Conservation (phyloP, 352 stramenopile species). For the Phytophthora pinifolia region DNA sequence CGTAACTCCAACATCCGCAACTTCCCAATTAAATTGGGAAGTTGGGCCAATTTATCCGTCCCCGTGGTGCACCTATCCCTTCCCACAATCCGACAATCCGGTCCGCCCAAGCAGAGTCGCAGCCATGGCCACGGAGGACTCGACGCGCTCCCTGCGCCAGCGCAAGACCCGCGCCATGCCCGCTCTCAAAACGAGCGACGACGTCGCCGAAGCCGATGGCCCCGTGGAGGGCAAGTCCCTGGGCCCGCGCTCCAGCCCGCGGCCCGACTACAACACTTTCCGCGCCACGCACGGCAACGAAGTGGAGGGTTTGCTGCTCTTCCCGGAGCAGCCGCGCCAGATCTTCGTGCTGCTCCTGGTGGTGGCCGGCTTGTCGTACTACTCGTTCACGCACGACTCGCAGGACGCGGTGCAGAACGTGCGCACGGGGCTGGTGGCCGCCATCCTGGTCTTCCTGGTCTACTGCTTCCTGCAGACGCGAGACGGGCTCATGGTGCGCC, state of each 20-base stretch:
- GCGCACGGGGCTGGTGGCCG: slow-evolving; percentile 59
- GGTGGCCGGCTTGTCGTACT: slow-evolving; percentile 67
- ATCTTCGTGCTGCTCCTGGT: slow-evolving; percentile 67
- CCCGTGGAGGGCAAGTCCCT: neutral
- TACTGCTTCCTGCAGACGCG: slow-evolving; percentile 87
- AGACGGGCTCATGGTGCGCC: slow-evolving; percentile 76
- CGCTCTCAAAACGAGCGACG: slow-evolving; percentile 8
- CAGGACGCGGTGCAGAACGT: slow-evolving; percentile 66
- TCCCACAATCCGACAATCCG: too few species aligned
- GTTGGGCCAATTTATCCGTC: too few species aligned
- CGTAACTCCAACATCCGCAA: too few species aligned
- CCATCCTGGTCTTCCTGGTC: slow-evolving; percentile 77
- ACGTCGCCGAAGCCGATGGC: neutral
- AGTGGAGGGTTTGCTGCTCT: slow-evolving; percentile 69
- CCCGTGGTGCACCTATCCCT: too few species aligned
- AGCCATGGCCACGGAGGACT: slow-evolving; percentile 12
- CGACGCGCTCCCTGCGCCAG: slow-evolving; percentile 14
- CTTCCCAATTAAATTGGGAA: too few species aligned
- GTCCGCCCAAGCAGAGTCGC: neutral
- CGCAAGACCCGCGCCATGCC: slow-evolving; percentile 17
- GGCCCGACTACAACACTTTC: slow-evolving; percentile 59
- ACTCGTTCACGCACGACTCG: slow-evolving; percentile 83
- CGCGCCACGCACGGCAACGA: slow-evolving; percentile 55
- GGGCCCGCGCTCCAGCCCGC: slow-evolving; percentile 19
- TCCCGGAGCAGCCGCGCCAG: slow-evolving; percentile 79